Percentiles rank a stretch among this genome's conserved stretches.
These are phyloP conservation scores for Parathielavia hyrcaniae DNA, from an alignment of 495 filamentous ascomycete species.

Conservation along the genomic window DNA sequence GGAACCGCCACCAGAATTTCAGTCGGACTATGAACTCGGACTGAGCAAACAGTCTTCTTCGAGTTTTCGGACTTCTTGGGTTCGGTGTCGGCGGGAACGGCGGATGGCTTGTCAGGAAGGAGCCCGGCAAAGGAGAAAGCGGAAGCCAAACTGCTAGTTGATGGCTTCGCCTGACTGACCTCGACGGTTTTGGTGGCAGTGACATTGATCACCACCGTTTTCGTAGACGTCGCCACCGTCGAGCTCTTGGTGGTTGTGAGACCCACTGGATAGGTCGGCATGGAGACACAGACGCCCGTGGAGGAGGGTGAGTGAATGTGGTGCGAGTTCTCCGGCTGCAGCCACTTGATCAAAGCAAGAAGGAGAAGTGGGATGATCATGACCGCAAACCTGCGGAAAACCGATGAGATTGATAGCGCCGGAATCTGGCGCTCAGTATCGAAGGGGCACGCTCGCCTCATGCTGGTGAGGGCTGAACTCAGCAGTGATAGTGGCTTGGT, in stretches of 20 bases:
- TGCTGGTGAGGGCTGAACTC: not conserved
- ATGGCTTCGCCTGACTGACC: constrained; percentile 33
- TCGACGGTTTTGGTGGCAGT: constrained; percentile 35
- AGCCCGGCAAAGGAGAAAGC: constrained; percentile 35
- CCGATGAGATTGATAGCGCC: constrained; percentile 7
- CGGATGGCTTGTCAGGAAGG: constrained; percentile 35
- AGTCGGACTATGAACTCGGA: constrained; percentile 31
- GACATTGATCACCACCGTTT: constrained; percentile 34
- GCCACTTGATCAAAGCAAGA: not conserved
- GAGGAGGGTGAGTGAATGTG: not conserved
- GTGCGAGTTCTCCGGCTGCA: not conserved
- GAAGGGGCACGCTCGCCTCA: not conserved
- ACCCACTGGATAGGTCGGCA: not conserved
- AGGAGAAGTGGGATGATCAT: constrained; percentile 7
- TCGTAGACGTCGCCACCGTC: constrained; percentile 32
- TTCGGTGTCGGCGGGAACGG: constrained; percentile 17
- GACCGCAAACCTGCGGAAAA: not conserved
- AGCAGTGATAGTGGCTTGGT: not conserved
- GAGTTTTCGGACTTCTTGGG: constrained; percentile 15
- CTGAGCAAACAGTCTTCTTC: constrained; percentile 35
- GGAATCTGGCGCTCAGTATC: constrained; percentile 1
- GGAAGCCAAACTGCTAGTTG: constrained; percentile 37
- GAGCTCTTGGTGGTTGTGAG: constrained; percentile 10
- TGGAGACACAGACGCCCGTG: constrained; percentile 19
- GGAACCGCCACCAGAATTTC: constrained; percentile 40